Conservation (phyloP, 331 rosid species). For the Dryas integrifolia region DNA sequence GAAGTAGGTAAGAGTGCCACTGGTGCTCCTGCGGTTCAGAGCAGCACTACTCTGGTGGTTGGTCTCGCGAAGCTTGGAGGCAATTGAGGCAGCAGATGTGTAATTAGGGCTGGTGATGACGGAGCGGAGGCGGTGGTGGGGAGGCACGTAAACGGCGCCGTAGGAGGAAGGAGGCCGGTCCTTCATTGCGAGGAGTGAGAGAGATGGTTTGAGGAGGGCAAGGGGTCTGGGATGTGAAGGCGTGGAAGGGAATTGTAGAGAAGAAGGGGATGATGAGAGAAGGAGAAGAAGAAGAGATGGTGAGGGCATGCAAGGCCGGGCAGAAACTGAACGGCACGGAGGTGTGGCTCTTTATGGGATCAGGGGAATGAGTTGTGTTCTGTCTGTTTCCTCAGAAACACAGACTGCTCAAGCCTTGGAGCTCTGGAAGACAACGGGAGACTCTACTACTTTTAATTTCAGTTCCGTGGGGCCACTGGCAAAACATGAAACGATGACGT, state of each 20-base stretch:
- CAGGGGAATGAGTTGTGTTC: not conserved
- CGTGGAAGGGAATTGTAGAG: conserved; percentile 13
- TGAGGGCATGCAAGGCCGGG: conserved; percentile 40
- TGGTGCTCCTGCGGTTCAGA: conserved; percentile 28
- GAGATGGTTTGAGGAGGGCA: conserved; percentile 28
- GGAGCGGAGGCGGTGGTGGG: conserved; percentile 80
- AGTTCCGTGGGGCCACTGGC: not conserved
- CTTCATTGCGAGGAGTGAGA: conserved; percentile 56
- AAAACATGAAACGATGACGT: no score
- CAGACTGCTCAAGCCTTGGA: not conserved
- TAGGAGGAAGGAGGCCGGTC: conserved; percentile 72
- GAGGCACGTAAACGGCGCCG: conserved; percentile 77
- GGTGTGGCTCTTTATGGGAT: conserved; percentile 36
- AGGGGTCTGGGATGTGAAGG: conserved; percentile 30
- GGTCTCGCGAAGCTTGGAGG: conserved; percentile 36
- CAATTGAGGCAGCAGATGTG: conserved; percentile 37
- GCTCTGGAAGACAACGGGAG: not conserved
- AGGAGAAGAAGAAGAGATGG: not conserved
- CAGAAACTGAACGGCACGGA: conserved; percentile 16
- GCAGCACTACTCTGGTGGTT: conserved; percentile 15
- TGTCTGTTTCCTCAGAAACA: not conserved
- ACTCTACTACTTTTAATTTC: not conserved
- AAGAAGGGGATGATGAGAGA: not conserved
- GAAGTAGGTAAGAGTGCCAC: not conserved
- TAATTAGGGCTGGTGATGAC: conserved; percentile 35